Percentiles rank a stretch among this genome's conserved stretches.
Conservation (phyloP, 2,329 filamentous ascomycete genomes). For the Sclerotinia borealis region DNA sequence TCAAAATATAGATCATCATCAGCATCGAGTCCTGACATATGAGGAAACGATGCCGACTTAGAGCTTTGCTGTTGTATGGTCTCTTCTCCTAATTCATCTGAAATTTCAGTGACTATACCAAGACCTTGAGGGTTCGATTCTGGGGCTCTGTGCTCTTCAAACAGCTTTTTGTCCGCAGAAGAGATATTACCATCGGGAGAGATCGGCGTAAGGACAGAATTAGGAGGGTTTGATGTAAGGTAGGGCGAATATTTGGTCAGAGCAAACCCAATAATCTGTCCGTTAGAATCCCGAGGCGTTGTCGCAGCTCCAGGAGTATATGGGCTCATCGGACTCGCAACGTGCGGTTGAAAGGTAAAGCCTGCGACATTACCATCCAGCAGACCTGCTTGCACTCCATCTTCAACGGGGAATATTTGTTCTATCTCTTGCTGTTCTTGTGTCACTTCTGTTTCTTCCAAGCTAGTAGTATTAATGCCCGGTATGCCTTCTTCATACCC, state of each 20-base stretch:
- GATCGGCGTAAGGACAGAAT: slow-evolving; percentile 14
- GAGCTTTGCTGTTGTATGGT: slow-evolving; percentile 3
- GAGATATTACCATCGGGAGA: slow-evolving; percentile 15
- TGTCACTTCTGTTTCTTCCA: slow-evolving; percentile 31
- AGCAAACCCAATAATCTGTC: slow-evolving; percentile 52
- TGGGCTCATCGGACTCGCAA: slow-evolving; percentile 47
- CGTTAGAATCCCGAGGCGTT: slow-evolving; percentile 51
- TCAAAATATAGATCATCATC: slow-evolving; percentile 51
- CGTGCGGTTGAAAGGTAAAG: slow-evolving; percentile 37
- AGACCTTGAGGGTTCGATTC: slow-evolving; percentile 17
- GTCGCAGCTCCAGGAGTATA: slow-evolving; percentile 40
- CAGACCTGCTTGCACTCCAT: slow-evolving; percentile 14
- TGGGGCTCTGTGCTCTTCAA: background rate
- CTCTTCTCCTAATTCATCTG: background rate
- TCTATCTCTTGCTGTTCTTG: slow-evolving; percentile 32
- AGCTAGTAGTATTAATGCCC: slow-evolving; percentile 19
- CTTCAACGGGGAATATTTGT: background rate
- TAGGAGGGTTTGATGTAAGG: background rate
- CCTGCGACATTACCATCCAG: slow-evolving; percentile 19
- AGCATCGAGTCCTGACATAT: slow-evolving; percentile 33
- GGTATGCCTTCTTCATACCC: slow-evolving; percentile 20
- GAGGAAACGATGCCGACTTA: slow-evolving; percentile 11
- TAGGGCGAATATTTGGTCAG: slow-evolving; percentile 30
- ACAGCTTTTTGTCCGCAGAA: background rate
- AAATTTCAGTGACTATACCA: slow-evolving; percentile 18